Evolutionary conservation across 371 early-diverging fungal species (phyloP), one percentile per base, ranked within the genome.

Genomic region (Actinomortierella ambigua): DNA sequence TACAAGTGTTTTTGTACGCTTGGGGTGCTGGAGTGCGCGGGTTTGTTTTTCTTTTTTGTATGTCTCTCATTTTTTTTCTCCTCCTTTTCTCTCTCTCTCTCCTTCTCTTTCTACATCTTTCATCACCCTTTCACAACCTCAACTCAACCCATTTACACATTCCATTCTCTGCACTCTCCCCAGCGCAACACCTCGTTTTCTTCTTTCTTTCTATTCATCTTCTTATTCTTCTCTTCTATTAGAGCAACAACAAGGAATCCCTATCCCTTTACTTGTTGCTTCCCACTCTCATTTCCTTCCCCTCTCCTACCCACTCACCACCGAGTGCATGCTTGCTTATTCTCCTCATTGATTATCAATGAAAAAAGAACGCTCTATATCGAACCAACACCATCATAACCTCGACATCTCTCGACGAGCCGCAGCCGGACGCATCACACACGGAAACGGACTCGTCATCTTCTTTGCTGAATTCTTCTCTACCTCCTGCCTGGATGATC

Each of bases 401-500:
- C 34, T 34, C 34, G 34, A 34, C 34, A 24, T 47, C 51, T 57
- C 68, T n/a, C 55, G 63, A 59, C 63, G 55, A 48, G 60, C 64
- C 29, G 50, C 63, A 22, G 49, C 69, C 26, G 60, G 68, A 54
- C 52, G 9, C 51, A 55, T 54, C 11, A 55, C 53, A 53, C 54
- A 44, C 54, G 55, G 53, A 18, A 53, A 59, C 52, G 22, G 40
- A 50, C 28, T 41, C 49, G 51, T 51, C 63, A 22, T 46, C 27
- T 57, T 69, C 53, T 54, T 64, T n/a, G 50, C 69, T 41, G 56
- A 64, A 22, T 61, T 60, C 54, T 64, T 55, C 61, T 43, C 69
- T 9, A 60, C 61, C 7, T 63, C 69, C 18, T 69, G 69, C 53
- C 50, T 69, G 42, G 69, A 69, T 60, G 69, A 69, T 64, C 69